phyloP scores from a whole-genome alignment of 805 yeast genomes.

The Wickerhamiella occidentalis region DNA sequence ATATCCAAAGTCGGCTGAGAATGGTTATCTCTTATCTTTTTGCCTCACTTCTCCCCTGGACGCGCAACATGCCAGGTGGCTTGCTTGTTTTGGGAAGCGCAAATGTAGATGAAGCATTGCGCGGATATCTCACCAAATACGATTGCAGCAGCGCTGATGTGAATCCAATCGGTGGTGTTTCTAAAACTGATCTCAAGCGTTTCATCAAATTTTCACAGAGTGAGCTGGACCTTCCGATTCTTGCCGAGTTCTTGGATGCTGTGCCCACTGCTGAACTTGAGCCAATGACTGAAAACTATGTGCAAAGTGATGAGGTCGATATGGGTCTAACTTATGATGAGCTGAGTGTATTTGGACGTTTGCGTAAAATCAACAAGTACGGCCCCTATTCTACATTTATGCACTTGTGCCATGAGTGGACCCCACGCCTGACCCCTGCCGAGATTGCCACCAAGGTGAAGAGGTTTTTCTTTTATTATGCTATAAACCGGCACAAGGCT shows the following conservation, averaged over 20 bases:
- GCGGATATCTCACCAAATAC: slow-evolving; percentile 93
- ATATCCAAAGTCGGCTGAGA: slow-evolving; percentile 89
- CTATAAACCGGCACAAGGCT: slow-evolving; percentile 92
- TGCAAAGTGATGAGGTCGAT: slow-evolving; percentile 92
- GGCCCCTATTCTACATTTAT: slow-evolving; percentile 95
- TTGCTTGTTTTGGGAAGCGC: slow-evolving; percentile 88
- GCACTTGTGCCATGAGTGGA: slow-evolving; percentile 85
- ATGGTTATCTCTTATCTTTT: slow-evolving; percentile 90
- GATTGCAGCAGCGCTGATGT: slow-evolving; percentile 97
- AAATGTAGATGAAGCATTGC: slow-evolving; percentile 88
- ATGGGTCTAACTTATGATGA: slow-evolving; percentile 99
- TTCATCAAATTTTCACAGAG: slow-evolving; percentile 71
- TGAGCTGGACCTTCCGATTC: slow-evolving; percentile 62
- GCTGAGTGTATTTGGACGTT: slow-evolving; percentile 74
- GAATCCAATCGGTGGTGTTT: slow-evolving; percentile 97
- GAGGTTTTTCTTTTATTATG: slow-evolving; percentile 83
- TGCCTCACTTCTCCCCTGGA: slow-evolving; percentile 95
- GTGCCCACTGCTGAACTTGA: slow-evolving; percentile 97
- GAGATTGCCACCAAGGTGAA: slow-evolving; percentile 88
- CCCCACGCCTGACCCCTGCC: slow-evolving; percentile 56
- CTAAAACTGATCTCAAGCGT: slow-evolving; percentile 80
- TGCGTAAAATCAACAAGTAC: slow-evolving; percentile 84
- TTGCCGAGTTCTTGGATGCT: slow-evolving; percentile 70
- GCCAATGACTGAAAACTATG: slow-evolving; percentile 84
- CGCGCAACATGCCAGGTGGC: slow-evolving; percentile 66